Base-by-base conservation (phyloP, 352 stramenopile species). In the Pythium rishiriense region DNA sequence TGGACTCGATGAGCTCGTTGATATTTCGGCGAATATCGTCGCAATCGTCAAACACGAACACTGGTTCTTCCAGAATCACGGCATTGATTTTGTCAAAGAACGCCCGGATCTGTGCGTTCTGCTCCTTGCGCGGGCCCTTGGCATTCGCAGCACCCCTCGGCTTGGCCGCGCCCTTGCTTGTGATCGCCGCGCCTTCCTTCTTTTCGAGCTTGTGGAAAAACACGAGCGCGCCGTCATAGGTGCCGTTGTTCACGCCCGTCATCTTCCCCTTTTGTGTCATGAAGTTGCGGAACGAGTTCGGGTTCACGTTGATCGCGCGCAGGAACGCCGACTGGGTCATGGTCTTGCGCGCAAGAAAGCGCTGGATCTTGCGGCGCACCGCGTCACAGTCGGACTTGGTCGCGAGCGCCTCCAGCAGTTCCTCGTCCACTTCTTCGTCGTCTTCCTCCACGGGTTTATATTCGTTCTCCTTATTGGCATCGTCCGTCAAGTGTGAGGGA, bases 11-110 rank as follows among this genome's bases (percentile, higher is more conserved):
- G 22, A 84, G 65, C 31, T 69, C 70, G 49, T 76, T 68, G 46
- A 85, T 72, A 51, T 88, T 82, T 50, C 74, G 74, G 49, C 79
- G 74, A 46, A 88, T 54, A 17, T 75, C 75, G 21, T 88, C 76
- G 50, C 76, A 88, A 62, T 88, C 73, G 64, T 88, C 79, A 42
- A 51, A 88, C 56, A 87, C 74, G 24, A 72, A 70, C 26, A 88
- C 64, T 21, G 64, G 52, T 35, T 79, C 76, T 25, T 74, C 43
- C 19, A 88, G 48, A 21, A 66, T n/a, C 21, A 83, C 66, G 2
- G 74, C 66, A 22, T 72, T 35, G 59, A 83, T 68, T 25, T 78
- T 69, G 28, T 75, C 48, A 1, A 87, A 49, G 11, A 78, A 57
- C 8, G 67, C 69, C n/a, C 74, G 50, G 15, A 55, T 69, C 19